Base-by-base conservation (phyloP, 108 stramenopile genomes). In the Cyclostephanos tholiformis region DNA sequence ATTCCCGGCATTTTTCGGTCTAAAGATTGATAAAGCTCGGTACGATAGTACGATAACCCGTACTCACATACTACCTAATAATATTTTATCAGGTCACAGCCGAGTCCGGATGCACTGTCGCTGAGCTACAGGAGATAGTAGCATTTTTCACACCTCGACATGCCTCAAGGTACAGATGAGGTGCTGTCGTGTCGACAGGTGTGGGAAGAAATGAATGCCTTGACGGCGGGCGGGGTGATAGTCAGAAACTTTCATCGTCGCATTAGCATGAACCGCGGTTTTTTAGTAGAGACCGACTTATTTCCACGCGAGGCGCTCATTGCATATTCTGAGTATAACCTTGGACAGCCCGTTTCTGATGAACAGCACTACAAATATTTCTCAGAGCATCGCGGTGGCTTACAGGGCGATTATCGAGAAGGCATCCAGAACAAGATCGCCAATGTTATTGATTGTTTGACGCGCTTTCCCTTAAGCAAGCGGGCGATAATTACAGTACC, bases 401-500 rank as follows among this genome's bases (percentile, higher is more conserved):
- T 72, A 7, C 87, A 88, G 70, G 87, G 87, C 25, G 87, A 88
- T 64, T 88, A 88, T 52, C 84, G 87, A 2, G 82, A 84, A 23
- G 87, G 87, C 13, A 88, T 88, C 82, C 60, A 39, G 25, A 52
- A 53, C 30, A 88, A 88, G 75, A 82, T 88, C 44, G 58, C 52
- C 63, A 88, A 88, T 66, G 84, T 85, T 22, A 77, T 88, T 56
- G 87, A 88, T 71, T 88, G 87, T 56, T 71, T 88, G 26, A 32
- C 60, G 36, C 83, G 71, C 10, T 82, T 85, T 62, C 82, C 84
- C 3, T 58, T 84, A 5, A 76, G 74, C 22, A 88, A 88, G 57
- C 84, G 87, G 41, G 87, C 84, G 6, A 68, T 84, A 26, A 88
- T 88, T 49, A 84, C 87, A n/a, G 85, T 88, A 41, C 87, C 87